A percentile compares a stretch with the other conserved stretches of the same genome.
phyloP scores from a whole-genome alignment of 768 basidiomycete species.

The Kwoniella bestiolae region DNA sequence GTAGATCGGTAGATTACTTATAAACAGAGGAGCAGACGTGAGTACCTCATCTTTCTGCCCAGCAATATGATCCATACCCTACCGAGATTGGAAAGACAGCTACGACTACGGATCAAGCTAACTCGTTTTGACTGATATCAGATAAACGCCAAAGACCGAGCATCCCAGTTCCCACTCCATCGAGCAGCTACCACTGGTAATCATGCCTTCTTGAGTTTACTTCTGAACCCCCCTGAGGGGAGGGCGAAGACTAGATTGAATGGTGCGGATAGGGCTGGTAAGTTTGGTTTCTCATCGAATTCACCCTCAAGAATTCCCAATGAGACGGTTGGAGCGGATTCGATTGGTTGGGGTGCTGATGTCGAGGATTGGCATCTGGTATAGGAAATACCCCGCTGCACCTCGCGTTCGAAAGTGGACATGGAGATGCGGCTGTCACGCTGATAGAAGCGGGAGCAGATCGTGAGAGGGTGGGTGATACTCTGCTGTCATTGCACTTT shows the following conservation, averaged over 20 bases:
- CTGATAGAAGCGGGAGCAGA: conserved; percentile 96
- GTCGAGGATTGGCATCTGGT: not conserved
- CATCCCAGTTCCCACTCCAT: conserved; percentile 92
- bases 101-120: not conserved
- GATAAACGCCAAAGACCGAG: conserved; percentile 93
- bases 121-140: conserved; percentile 52
- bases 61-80: no score
- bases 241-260: conserved; percentile 76
- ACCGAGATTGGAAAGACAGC: no score
- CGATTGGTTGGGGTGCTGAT: not conserved
- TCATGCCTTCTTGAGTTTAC: conserved; percentile 79
- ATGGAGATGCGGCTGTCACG: conserved; percentile 85
- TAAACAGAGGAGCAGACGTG: conserved; percentile 88
- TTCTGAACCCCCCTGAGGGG: conserved; percentile 81
- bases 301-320: no score
- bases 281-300: not conserved
- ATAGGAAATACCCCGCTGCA: conserved; percentile 94
- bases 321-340: no score
- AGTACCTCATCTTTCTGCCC: conserved; percentile 57
- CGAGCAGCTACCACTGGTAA: conserved; percentile 96
- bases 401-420: conserved; percentile 94
- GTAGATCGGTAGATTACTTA: conserved; percentile 84
- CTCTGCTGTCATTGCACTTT: no score
- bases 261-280: conserved; percentile 61
- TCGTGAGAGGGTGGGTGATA: conserved; percentile 73